Conservation (phyloP, 192 early-diverging fungal genomes). For the Diversispora epigaea region DNA sequence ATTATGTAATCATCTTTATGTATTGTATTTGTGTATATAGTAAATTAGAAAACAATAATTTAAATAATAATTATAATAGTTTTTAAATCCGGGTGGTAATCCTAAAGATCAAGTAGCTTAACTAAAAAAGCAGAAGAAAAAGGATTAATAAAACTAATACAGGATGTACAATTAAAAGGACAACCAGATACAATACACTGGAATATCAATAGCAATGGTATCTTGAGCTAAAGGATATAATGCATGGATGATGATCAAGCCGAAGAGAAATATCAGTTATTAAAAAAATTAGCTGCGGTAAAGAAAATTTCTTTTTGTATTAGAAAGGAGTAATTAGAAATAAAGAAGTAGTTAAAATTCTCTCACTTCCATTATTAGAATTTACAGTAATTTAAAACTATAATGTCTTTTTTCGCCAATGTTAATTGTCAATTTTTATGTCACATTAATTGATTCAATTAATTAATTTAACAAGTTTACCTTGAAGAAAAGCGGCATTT, state of each 20-base stretch:
- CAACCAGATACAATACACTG: conserved; percentile 94
- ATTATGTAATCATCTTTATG: not conserved
- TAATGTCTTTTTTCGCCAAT: no score
- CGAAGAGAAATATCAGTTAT: conserved; percentile 81
- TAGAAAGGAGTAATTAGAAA: no score
- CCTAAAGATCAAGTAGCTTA: conserved; percentile 93
- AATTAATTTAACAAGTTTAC: no score
- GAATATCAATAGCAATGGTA: conserved; percentile 92
- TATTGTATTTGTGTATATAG: not conserved
- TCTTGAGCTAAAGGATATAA: conserved; percentile 92
- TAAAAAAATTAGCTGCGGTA: conserved; percentile 81
- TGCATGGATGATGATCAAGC: conserved; percentile 93
- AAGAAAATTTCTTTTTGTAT: no score
- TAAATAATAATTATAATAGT: conserved; percentile 48
- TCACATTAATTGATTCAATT: no score
- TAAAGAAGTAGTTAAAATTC: no score
- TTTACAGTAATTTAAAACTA: no score
- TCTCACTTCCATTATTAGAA: no score
- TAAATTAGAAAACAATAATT: no score
- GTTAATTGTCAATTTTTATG: no score
- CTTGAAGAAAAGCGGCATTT: no score
- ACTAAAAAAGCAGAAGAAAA: conserved; percentile 68
- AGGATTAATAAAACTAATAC: conserved; percentile 71
- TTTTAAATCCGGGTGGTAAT: conserved; percentile 89
- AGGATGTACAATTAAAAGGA: conserved; percentile 85